These are phyloP conservation scores for Sisymbrium altissimum DNA, from an alignment of 345 rosid genomes.

Conservation along the genomic window DNA sequence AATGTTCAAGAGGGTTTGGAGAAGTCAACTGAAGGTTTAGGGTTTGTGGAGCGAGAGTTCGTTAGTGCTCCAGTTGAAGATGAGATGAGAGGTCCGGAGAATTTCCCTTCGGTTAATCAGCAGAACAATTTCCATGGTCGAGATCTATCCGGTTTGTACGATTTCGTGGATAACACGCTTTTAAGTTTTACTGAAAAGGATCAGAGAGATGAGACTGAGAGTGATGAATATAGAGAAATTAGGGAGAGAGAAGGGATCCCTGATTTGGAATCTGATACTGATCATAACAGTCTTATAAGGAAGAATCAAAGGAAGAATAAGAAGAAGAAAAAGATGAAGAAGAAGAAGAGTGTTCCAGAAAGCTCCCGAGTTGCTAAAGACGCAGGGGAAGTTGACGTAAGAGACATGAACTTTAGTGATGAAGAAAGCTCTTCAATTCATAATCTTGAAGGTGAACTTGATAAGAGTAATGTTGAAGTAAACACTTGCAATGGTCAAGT, in stretches of 20 bases:
- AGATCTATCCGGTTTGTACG: constrained; percentile 21
- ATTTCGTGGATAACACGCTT: not conserved
- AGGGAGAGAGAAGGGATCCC: constrained; percentile 37
- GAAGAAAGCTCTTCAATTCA: not conserved
- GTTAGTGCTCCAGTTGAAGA: not conserved
- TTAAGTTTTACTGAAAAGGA: not conserved
- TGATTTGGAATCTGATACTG: constrained; percentile 33
- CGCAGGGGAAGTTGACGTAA: not conserved
- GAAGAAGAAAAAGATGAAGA: constrained; percentile 10
- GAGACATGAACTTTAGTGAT: not conserved
- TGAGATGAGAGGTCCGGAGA: not conserved
- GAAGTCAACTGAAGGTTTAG: constrained; percentile 5
- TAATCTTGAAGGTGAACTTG: not conserved
- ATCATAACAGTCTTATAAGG: constrained; percentile 2
- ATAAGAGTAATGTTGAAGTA: constrained; percentile 5
- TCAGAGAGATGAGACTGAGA: constrained; percentile 9
- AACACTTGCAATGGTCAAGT: constrained; percentile 1
- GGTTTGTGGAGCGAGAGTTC: not conserved
- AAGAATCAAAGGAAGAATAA: constrained; percentile 9
- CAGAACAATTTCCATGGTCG: not conserved
- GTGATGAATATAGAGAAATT: constrained; percentile 20
- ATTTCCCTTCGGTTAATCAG: not conserved
- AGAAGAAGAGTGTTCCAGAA: not conserved
- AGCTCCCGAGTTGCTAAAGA: not conserved
- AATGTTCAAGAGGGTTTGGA: not conserved